Base-by-base conservation (phyloP, 495 filamentous ascomycete species). In the Aspergillus avenaceus region DNA sequence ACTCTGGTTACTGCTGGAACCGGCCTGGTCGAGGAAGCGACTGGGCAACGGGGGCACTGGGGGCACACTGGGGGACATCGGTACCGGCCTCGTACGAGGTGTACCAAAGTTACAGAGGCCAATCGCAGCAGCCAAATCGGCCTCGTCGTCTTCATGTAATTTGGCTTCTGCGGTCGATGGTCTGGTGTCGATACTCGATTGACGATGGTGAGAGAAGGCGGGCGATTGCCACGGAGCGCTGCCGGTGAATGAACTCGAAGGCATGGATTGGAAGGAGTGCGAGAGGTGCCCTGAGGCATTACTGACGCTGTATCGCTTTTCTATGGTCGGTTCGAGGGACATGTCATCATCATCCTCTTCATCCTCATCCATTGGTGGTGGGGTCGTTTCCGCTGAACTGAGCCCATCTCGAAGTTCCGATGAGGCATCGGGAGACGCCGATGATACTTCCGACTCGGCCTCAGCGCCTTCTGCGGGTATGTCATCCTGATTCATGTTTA, bases 71-170 rank as follows among this genome's bases (percentile, higher is more conserved):
- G 81, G 68, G 5, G 85, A 83, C 34, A 95, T 76, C 38, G 79
- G 78, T 8, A 85, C 77, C 23, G 88, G 82, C 9, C 85, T 81
- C 8, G 77, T 82, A 28, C 87, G 84, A 38, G 87, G 89, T 45
- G 85, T 91, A 34, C 86, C 84, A 60, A 96, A 91, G 64, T 90
- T 95, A 80, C 93, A 97, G 53, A 96, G 72, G 53, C 92, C 90
- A 31, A 96, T 88, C 4, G 92, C 92, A 4, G 93, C 92, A 6
- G 91, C 93, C 49, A 98, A 76, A 47, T 76, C 72, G 7, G 70
- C 71, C 48, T 96, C 92, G 44, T 84, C 81, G 44, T 76, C 78
- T 23, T 72, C 70, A 55, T 67, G 65, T 52, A 84, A 66, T 24
- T 77, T 75, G 3, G 79, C 82, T 28, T 80, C 78, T 45, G 81